These are phyloP conservation scores for Fusarium bulbicola DNA, from an alignment of 2,329 filamentous ascomycete species.

Conservation along the genomic window DNA sequence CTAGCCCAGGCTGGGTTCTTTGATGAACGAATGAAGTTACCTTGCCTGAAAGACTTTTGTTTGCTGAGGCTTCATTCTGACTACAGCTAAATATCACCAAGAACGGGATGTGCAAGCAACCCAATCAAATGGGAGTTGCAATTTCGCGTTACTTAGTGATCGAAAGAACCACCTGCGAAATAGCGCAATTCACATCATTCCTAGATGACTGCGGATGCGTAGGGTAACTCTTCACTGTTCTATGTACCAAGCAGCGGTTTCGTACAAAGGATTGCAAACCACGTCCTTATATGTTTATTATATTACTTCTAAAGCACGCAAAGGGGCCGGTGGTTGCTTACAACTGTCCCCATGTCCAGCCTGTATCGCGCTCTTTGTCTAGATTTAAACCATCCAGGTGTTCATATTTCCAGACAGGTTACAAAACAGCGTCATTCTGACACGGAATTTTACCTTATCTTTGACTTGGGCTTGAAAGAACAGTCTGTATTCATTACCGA, in stretches of 20 bases:
- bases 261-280: neutral
- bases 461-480: neutral
- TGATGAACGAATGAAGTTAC: neutral
- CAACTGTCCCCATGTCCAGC: neutral
- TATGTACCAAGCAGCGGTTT: neutral
- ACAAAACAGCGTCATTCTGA: neutral
- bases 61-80: neutral
- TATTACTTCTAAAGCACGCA: neutral
- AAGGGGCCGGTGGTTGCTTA: too few relatives aligned
- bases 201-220: neutral
- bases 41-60: neutral
- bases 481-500: neutral
- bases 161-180: neutral
- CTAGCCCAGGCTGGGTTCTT: neutral
- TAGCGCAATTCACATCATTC: neutral
- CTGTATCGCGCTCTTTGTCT: neutral
- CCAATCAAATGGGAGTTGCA: too few relatives aligned
- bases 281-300: neutral
- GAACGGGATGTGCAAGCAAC: neutral
- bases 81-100: neutral
- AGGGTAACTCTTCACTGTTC: neutral
- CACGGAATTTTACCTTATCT: neutral
- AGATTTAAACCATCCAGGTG: neutral
- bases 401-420: neutral
- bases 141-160: too few relatives aligned